Conservation (phyloP, 495 filamentous ascomycete genomes). For the Hyaloscypha hepaticicola region DNA sequence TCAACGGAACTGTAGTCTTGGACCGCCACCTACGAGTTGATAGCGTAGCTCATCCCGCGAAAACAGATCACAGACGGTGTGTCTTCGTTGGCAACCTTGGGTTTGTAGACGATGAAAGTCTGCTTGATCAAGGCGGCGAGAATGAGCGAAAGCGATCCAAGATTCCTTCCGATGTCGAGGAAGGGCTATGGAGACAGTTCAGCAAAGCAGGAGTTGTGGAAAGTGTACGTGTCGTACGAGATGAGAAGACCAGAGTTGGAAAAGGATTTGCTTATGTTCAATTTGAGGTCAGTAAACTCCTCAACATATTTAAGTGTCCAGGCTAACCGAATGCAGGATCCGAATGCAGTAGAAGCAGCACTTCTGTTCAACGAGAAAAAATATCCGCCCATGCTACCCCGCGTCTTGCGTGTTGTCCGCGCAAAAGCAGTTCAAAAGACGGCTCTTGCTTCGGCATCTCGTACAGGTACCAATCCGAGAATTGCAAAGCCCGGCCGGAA, state of each 20-base stretch:
- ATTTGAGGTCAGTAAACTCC: conserved; percentile 59
- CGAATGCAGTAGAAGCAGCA: conserved; percentile 83
- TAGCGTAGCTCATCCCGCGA: conserved; percentile 80
- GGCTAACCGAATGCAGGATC: conserved; percentile 52
- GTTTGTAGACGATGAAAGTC: conserved; percentile 83
- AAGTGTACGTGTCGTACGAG: conserved; percentile 89
- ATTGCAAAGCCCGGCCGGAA: conserved; percentile 32
- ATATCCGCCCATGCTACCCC: conserved; percentile 87
- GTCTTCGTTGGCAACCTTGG: conserved; percentile 97
- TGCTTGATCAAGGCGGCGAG: conserved; percentile 58
- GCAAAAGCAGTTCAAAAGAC: conserved; percentile 79
- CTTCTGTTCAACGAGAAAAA: conserved; percentile 85
- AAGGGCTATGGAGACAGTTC: conserved; percentile 92
- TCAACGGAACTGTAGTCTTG: conserved; percentile 84
- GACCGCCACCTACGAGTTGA: conserved; percentile 91
- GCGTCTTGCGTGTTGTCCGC: conserved; percentile 80
- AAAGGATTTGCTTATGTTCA: conserved; percentile 99
- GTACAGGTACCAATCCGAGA: conserved; percentile 19
- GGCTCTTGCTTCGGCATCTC: conserved; percentile 32
- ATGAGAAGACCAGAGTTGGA: conserved; percentile 84
- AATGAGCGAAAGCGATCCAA: conserved; percentile 64
- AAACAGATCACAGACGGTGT: conserved; percentile 80
- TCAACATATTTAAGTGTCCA: not conserved
- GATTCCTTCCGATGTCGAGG: conserved; percentile 84
- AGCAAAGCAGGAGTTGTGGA: conserved; percentile 78